Evolutionary conservation across 2,329 filamentous ascomycete genomes (phyloP).

Genomic region (Colletotrichum trifolii): DNA sequence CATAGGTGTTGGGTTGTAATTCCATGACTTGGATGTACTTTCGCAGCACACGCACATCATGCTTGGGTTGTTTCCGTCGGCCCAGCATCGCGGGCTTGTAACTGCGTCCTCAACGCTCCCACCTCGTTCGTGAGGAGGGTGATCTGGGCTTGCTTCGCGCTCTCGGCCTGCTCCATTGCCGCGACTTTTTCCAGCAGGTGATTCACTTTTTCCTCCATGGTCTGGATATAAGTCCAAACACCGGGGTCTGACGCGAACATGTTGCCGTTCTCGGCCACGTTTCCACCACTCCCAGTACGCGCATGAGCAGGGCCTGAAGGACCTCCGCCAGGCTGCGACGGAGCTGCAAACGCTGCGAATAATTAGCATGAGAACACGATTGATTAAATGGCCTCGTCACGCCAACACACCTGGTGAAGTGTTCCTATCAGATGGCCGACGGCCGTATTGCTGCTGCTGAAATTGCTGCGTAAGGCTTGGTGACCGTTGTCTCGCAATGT

Average conservation of each 20-base stretch:
- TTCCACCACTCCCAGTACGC: constrained; percentile 62
- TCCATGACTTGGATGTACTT: constrained; percentile 18
- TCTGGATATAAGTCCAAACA: constrained; percentile 78
- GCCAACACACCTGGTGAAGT: constrained; percentile 53
- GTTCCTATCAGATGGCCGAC: constrained; percentile 66
- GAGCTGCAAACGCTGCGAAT: constrained; percentile 28
- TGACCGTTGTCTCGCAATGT: constrained; percentile 67
- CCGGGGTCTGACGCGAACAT: constrained; percentile 73
- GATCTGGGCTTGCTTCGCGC: constrained; percentile 50
- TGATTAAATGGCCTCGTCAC: not conserved
- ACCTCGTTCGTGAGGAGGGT: constrained; percentile 49
- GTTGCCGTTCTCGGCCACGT: constrained; percentile 72
- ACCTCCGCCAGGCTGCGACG: constrained; percentile 41
- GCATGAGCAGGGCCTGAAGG: constrained; percentile 39
- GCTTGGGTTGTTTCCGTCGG: constrained; percentile 22
- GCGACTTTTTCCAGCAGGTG: constrained; percentile 53
- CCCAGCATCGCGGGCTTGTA: constrained; percentile 40
- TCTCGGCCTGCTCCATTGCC: constrained; percentile 54
- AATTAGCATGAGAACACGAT: not conserved
- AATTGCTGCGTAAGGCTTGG: constrained; percentile 74
- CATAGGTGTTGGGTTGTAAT: constrained; percentile 29
- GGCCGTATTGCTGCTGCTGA: constrained; percentile 71
- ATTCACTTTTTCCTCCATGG: constrained; percentile 71
- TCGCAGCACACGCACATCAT: constrained; percentile 22
- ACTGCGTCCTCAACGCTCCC: constrained; percentile 45